Evolutionary conservation across 2,329 filamentous ascomycete species (phyloP), one percentile per base, ranked within the genome.

Genomic region (Fusarium hainanense): DNA sequence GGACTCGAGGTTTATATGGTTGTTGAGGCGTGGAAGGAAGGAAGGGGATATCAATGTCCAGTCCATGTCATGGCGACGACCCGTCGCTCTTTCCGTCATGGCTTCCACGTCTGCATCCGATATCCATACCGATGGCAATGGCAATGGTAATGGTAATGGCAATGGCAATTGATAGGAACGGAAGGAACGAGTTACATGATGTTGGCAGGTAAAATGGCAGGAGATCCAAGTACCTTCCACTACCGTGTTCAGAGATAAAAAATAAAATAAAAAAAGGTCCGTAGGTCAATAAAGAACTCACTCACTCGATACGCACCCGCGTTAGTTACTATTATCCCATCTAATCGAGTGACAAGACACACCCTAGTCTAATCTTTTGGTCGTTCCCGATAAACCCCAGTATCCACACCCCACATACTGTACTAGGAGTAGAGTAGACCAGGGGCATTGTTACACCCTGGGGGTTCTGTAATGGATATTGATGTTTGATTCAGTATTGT

Each of bases 331-430:
- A 70, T 70, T 70, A 70, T 70, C 68, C 63, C 68, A 70, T 70
- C 68, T 68, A 70, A 70, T 70, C 61, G 68, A 66, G 68, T 69
- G 68, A 59, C 68, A 62, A 58, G 54, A 64, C 61, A 64, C 50
- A 58, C 59, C 59, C 61, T 44, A 30, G 20, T 51, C 63, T 63
- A 71, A 70, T 70, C 68, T 70, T 44, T 37, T 37, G 64, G 59
- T 69, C 37, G 63, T 71, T 70, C 64, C 68, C 55, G 68, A 70
- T 70, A 70, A 68, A 70, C 68, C 68, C 68, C 68, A 63, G 60
- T 30, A 37, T n/a, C 47, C 52, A 57, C 66, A 69, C 66, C 65
- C 65, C 65, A 63, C 65, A 67, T 46, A 37, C 34, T 37, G 34
- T 37, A 37, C 43, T 30, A 28, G 49, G 48, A 18, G 46, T 30